Evolutionary conservation across 1,284 basidiomycete species (phyloP).

Genomic region (Irpex rosettiformis): DNA sequence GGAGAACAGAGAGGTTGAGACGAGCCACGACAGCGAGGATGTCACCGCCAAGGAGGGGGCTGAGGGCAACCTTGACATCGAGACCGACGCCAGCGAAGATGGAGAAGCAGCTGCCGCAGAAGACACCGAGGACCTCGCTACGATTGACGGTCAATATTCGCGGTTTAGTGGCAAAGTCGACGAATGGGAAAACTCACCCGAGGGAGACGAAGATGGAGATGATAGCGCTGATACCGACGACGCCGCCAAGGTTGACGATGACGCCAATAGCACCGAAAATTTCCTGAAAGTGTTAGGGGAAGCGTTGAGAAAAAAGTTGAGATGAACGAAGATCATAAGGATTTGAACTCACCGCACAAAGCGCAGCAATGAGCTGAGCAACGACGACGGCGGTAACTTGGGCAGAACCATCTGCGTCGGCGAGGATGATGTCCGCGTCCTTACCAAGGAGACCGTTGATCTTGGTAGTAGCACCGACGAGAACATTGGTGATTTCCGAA

Average conservation of each 20-base stretch:
- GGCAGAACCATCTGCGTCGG: conserved; percentile 27
- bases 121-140: conserved; percentile 25
- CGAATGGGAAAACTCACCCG: conserved; percentile 23
- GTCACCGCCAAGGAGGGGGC: conserved; percentile 16
- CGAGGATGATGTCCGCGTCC: conserved; percentile 30
- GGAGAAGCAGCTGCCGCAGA: conserved; percentile 29
- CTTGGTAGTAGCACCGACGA: conserved; percentile 27
- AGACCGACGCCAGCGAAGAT: conserved; percentile 27
- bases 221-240: conserved; percentile 23
- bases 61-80: conserved; percentile 25
- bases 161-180: neutral
- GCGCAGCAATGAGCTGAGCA: conserved; percentile 26
- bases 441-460: conserved; percentile 34
- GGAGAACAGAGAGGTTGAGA: conserved; percentile 23
- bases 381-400: conserved; percentile 28
- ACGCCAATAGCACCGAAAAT: conserved; percentile 33
- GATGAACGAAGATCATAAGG: neutral
- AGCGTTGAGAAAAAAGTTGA: neutral
- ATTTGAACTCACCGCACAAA: conserved; percentile 20
- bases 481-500: conserved; percentile 26
- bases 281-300: conserved; percentile 20
- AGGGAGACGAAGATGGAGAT: conserved; percentile 27
- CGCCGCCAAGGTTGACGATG: conserved; percentile 32
- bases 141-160: neutral
- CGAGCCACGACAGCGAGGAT: conserved; percentile 18